These are phyloP conservation scores for Pichia sp. DNA, from an alignment of 1,139 yeast species.

Conservation along the genomic window DNA sequence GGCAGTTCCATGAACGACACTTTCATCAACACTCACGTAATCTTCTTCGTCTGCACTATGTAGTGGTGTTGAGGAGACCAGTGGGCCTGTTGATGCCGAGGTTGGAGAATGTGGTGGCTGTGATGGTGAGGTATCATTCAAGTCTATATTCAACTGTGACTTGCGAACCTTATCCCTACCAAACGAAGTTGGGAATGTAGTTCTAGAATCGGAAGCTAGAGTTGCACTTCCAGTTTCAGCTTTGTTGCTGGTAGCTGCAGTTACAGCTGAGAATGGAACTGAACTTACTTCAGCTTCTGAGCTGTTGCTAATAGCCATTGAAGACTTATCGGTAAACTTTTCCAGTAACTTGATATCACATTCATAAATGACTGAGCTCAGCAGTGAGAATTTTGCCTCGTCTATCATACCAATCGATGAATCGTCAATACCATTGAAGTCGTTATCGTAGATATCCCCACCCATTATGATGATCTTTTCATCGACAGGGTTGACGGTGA, in stretches of 20 bases:
- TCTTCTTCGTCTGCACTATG: conserved; percentile 4
- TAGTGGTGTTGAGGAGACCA: conserved; percentile 13
- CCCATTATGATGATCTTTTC: conserved; percentile 84
- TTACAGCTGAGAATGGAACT: neutral
- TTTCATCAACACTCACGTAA: neutral
- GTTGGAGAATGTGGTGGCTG: neutral
- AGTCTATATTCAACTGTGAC: conserved; percentile 17
- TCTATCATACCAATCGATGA: conserved; percentile 39
- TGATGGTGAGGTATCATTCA: conserved; percentile 1
- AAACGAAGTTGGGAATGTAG: neutral
- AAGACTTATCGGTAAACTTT: conserved; percentile 25
- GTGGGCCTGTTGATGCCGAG: neutral
- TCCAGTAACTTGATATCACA: conserved; percentile 46
- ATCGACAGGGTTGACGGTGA: conserved; percentile 63
- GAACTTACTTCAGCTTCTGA: neutral
- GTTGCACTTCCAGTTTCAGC: neutral
- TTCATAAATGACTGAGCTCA: conserved; percentile 59
- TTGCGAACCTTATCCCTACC: neutral
- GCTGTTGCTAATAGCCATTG: neutral
- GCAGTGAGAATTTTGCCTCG: conserved; percentile 41
- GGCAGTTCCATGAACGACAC: neutral
- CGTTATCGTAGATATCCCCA: conserved; percentile 59
- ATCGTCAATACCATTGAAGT: conserved; percentile 34
- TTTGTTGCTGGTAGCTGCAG: neutral
- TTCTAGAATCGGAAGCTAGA: neutral